Conservation (phyloP, 441 rosid species). For the Pelargonium citronellum region DNA sequence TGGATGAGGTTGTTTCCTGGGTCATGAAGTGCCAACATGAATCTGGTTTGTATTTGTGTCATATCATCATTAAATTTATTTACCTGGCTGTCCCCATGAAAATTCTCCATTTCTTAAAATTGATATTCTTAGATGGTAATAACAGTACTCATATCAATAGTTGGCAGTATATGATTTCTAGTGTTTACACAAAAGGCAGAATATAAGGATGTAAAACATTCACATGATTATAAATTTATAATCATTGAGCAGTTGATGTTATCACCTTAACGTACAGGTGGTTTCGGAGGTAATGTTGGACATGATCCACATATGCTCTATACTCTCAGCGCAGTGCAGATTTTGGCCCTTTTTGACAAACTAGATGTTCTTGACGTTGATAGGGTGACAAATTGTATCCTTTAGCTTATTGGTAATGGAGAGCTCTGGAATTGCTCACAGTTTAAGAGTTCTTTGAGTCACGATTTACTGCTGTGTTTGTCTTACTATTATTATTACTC, state of each 20-base stretch:
- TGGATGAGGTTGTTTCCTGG: conserved; percentile 69
- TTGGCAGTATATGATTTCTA: background rate
- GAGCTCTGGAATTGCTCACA: background rate
- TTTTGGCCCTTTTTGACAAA: conserved; percentile 69
- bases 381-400: conserved; percentile 83
- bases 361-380: conserved; percentile 53
- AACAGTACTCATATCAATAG: background rate
- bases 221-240: background rate
- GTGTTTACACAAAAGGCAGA: background rate
- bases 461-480: background rate
- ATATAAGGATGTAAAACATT: background rate
- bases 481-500: too few relatives aligned
- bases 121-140: background rate
- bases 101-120: background rate
- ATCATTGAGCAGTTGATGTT: conserved; percentile 1
- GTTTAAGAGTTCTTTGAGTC: background rate
- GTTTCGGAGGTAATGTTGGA: conserved; percentile 83
- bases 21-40: conserved; percentile 70
- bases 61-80: background rate
- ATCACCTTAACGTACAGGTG: conserved; percentile 46
- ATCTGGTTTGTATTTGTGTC: conserved; percentile 43
- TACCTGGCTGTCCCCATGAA: background rate
- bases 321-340: conserved; percentile 87
- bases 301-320: conserved; percentile 79
- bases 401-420: conserved; percentile 20